Evolutionary conservation across 1,139 yeast species (phyloP), one percentile per base, ranked within the genome.

Genomic region (Lodderomyces jiufengensis): DNA sequence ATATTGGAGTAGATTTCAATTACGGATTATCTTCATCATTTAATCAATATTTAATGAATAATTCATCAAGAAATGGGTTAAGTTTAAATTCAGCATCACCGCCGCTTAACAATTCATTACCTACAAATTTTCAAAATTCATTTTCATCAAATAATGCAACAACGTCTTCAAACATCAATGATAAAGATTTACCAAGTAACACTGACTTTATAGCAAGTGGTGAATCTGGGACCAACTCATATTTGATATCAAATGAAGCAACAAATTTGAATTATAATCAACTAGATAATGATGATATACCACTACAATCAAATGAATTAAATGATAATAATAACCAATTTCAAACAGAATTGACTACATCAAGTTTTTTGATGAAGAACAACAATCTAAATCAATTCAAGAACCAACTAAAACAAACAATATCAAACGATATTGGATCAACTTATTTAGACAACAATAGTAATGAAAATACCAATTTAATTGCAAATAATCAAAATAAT

Each of bases 1-100:
- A 9, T 25, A 51, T 59, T 42, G 65, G 63, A 3, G 49, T 58
- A 3, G 63, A 61, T 37, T 61, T 61, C 41, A 63, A 60, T 41
- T 61, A 60, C 43, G 63, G 63, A 3, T 44, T 61, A 24, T 45
- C 46, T 8, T 38, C 46, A 3, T 21, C 39, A 8, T 38, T 33
- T 14, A 24, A 21, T 11, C 33, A 31, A 24, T 24, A 15, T 26
- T 9, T 13, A 25, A 29, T 12, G 5, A 24, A 24, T 15, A 22
- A 21, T 15, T n/a, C 24, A 16, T 20, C 28, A 11, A 31, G 7
- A 7, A 18, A 31, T 15, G 33, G 23, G 2, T 31, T 28, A n/a
- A 28, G 24, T 15, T 28, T 25, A 10, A 11, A 20, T 4, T 18
- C 27, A 21, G 15, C 35, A 22, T 15, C 31, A 33, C 24, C 31